Evolutionary conservation across 305 asterid species (phyloP).

Genomic region (Solanum hybrid): DNA sequence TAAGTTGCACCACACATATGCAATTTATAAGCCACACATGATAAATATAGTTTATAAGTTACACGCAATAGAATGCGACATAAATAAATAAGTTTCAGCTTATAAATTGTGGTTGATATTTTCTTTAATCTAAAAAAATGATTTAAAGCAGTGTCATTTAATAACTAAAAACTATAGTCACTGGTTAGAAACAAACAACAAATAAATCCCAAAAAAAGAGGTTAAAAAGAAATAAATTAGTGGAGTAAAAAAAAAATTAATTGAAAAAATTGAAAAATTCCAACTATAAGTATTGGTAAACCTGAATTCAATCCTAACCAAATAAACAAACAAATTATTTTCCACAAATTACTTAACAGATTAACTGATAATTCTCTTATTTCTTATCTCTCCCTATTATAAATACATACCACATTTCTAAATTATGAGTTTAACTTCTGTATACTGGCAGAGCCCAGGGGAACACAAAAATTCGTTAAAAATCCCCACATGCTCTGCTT

Average conservation of each 20-base stretch:
- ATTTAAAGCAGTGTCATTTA: neutral
- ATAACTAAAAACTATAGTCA: neutral
- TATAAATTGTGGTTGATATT: neutral
- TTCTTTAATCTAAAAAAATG: neutral
- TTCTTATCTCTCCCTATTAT: neutral
- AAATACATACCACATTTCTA: neutral
- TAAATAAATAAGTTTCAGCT: neutral
- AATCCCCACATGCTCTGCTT: neutral
- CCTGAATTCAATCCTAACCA: neutral
- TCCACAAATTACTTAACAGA: conserved; percentile 2
- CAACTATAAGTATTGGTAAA: neutral
- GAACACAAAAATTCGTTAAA: neutral
- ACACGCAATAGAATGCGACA: neutral
- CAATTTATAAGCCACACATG: neutral
- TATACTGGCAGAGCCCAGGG: neutral
- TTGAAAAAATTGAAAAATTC: neutral
- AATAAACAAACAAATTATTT: neutral
- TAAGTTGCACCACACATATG: neutral
- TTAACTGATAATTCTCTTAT: neutral
- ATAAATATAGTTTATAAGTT: neutral
- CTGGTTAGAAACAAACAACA: neutral
- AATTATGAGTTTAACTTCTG: neutral
- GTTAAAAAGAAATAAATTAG: neutral
- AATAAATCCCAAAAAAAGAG: neutral
- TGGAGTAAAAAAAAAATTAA: neutral